Percentiles rank a stretch among this genome's conserved stretches.
Conservation (phyloP, 2,329 filamentous ascomycete species). For the Alternaria sp. region DNA sequence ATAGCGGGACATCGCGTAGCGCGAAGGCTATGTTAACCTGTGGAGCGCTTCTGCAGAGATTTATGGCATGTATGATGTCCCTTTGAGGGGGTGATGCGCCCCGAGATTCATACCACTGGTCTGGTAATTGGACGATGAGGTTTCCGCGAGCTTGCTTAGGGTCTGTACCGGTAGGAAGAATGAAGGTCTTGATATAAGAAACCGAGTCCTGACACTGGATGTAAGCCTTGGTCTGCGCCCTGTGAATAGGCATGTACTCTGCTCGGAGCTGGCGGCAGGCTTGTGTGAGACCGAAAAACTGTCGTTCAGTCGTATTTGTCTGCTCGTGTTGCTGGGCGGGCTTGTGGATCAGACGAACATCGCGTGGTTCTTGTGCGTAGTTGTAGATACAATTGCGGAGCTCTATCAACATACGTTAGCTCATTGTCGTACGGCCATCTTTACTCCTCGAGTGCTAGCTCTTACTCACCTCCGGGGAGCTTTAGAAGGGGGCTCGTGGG, state of each 20-base stretch:
- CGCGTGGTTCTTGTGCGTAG: neutral
- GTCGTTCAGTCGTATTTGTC: neutral
- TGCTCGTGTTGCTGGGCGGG: neutral
- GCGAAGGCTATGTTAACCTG: neutral
- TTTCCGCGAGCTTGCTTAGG: neutral
- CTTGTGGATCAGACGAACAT: neutral
- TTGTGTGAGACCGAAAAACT: neutral
- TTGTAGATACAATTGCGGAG: neutral
- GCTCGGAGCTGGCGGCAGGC: neutral
- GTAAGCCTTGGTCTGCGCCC: neutral
- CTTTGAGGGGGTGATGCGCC: neutral
- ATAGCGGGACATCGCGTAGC: neutral
- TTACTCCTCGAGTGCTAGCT: neutral
- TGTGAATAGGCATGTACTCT: neutral
- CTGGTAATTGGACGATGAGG: neutral
- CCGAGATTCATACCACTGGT: neutral
- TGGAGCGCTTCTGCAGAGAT: neutral
- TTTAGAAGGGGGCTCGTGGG: neutral
- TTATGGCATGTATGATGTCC: neutral
- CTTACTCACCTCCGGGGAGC: neutral
- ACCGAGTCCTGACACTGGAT: neutral
- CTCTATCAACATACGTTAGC: neutral
- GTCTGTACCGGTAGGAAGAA: neutral
- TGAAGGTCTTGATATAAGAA: neutral
- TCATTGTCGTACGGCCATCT: neutral